These are phyloP conservation scores for Desmodesmus armatus DNA, from an alignment of 139 green algal genomes.

Conservation along the genomic window DNA sequence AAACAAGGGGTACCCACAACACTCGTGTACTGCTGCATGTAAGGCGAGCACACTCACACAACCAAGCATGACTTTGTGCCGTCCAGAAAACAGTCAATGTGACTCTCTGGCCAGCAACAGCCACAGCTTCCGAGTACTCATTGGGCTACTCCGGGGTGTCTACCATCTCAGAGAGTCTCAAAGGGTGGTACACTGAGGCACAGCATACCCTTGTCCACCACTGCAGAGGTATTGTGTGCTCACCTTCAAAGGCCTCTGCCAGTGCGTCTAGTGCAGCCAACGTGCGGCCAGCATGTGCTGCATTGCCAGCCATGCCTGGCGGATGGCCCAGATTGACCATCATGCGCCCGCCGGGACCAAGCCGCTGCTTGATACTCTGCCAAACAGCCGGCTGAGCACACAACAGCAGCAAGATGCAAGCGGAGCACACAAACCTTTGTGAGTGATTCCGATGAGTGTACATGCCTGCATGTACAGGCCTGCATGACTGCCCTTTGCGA, in stretches of 20 bases:
- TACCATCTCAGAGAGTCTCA: not conserved
- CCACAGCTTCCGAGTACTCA: not conserved
- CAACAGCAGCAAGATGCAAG: not conserved
- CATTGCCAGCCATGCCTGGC: not conserved
- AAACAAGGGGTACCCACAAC: no score
- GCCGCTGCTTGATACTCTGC: conserved; percentile 14
- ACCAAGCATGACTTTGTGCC: not conserved
- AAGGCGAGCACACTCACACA: not conserved
- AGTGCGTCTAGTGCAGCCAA: conserved; percentile 22
- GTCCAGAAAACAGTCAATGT: not conserved
- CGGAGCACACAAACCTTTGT: not conserved
- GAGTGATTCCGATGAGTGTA: not conserved
- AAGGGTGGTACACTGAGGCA: not conserved
- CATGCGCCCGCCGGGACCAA: conserved; percentile 9
- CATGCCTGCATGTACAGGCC: not conserved
- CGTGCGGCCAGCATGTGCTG: not conserved
- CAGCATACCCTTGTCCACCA: not conserved
- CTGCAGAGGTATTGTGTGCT: not conserved
- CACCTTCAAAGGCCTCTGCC: conserved; percentile 46
- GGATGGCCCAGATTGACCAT: conserved; percentile 43
- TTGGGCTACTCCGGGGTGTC: not conserved
- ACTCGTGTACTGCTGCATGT: not conserved
- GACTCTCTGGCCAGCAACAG: not conserved
- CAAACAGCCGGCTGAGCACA: conserved; percentile 19
- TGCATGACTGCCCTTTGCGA: not conserved